These are phyloP conservation scores for Candida quercuum DNA, from an alignment of 805 yeast genomes.

Conservation along the genomic window DNA sequence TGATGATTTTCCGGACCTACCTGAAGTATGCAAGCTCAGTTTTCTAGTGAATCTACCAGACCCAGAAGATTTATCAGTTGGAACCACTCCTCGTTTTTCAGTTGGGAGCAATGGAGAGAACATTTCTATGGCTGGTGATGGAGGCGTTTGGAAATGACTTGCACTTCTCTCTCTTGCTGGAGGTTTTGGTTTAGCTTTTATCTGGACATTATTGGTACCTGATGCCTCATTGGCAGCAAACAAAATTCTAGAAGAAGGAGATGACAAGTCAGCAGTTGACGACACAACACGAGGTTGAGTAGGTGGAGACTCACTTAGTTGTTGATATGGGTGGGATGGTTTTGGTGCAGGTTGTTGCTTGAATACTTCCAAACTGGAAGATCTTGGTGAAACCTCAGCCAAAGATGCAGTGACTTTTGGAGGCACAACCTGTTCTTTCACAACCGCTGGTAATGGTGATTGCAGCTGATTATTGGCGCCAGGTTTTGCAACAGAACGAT, in stretches of 20 bases:
- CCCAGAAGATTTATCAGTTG: too few relatives aligned
- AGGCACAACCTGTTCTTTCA: background rate
- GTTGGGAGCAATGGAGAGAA: too few relatives aligned
- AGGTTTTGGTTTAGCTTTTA: background rate
- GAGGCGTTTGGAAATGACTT: slow-evolving; percentile 13
- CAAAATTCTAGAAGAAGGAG: too few relatives aligned
- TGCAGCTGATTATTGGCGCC: background rate
- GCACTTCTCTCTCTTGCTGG: background rate
- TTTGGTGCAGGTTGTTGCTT: background rate
- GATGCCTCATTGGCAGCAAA: too few relatives aligned
- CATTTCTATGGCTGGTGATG: background rate
- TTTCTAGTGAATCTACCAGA: background rate
- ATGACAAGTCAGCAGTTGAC: too few relatives aligned
- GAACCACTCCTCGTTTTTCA: too few relatives aligned
- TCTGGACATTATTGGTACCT: too few relatives aligned
- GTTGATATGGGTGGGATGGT: slow-evolving; percentile 14
- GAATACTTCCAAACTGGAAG: background rate
- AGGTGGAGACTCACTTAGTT: slow-evolving; percentile 12
- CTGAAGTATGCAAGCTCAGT: slow-evolving; percentile 2
- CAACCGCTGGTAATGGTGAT: background rate
- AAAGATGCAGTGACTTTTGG: background rate
- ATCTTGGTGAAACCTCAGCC: background rate
- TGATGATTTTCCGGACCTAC: background rate
- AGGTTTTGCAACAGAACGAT: too few relatives aligned
- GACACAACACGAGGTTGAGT: too few relatives aligned